Evolutionary conservation across 2,329 filamentous ascomycete genomes (phyloP).

Genomic region (Colletotrichum theobromicola): DNA sequence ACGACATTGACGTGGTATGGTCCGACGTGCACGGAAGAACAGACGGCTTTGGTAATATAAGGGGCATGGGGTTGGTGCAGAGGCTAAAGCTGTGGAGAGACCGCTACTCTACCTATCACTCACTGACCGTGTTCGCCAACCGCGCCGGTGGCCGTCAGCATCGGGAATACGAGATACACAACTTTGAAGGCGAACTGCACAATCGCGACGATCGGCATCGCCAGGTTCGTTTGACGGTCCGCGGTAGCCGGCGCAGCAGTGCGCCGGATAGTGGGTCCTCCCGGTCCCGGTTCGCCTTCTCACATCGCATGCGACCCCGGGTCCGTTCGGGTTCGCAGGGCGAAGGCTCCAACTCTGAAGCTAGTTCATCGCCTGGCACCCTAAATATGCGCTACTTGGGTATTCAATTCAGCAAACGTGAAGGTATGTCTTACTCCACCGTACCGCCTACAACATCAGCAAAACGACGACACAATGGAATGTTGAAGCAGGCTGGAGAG

Average conservation of each 20-base stretch:
- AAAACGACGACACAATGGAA: neutral
- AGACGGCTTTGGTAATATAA: conserved; percentile 54
- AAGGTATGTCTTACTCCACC: conserved; percentile 39
- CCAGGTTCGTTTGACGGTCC: conserved; percentile 47
- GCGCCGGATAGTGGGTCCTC: conserved; percentile 40
- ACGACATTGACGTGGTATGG: conserved; percentile 58
- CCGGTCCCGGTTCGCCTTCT: conserved; percentile 46
- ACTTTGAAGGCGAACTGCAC: conserved; percentile 53
- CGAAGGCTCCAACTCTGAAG: conserved; percentile 24
- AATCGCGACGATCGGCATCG: conserved; percentile 50
- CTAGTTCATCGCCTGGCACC: conserved; percentile 24
- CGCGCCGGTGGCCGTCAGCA: conserved; percentile 46
- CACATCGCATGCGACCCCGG: conserved; percentile 46
- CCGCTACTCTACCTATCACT: conserved; percentile 51
- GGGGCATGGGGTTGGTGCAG: conserved; percentile 56
- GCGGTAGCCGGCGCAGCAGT: conserved; percentile 45
- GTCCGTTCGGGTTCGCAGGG: conserved; percentile 35
- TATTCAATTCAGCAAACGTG: conserved; percentile 53
- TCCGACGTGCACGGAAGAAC: conserved; percentile 54
- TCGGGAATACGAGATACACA: conserved; percentile 52
- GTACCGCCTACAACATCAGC: neutral
- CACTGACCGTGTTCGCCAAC: conserved; percentile 53
- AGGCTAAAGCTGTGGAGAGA: conserved; percentile 59
- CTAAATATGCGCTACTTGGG: conserved; percentile 54
- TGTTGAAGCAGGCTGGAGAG: neutral